A percentile compares a stretch with the other conserved stretches of the same genome.
Evolutionary conservation across 495 filamentous ascomycete genomes (phyloP).

Genomic region (Trichoderma virens): DNA sequence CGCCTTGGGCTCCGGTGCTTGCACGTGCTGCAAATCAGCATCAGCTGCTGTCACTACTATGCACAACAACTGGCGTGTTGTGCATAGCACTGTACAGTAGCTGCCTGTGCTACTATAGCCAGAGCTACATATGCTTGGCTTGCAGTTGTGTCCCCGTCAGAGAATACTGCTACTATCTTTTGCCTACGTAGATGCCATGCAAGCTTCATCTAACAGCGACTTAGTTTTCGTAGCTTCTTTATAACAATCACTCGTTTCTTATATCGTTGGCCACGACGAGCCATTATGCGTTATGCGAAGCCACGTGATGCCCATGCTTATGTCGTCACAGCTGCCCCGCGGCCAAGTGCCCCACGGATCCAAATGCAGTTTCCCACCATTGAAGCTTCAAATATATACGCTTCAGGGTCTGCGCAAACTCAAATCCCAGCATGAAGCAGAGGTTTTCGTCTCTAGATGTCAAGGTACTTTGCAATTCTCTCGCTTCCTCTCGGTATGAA

Average conservation of each 20-base stretch:
- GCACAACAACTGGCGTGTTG: too few relatives aligned
- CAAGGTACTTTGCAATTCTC: constrained; percentile 46
- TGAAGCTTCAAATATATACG: background rate
- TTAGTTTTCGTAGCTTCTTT: too few relatives aligned
- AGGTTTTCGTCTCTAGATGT: constrained; percentile 92
- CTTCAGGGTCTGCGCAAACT: background rate
- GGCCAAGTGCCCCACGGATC: background rate
- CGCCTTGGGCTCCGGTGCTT: background rate
- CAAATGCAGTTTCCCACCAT: background rate
- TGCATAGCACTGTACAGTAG: too few relatives aligned
- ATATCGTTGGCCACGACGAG: too few relatives aligned
- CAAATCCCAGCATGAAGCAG: constrained; percentile 73
- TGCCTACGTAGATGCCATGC: too few relatives aligned
- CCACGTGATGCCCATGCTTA: background rate
- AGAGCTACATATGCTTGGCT: too few relatives aligned
- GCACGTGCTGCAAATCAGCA: background rate
- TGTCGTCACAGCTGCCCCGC: constrained; percentile 4
- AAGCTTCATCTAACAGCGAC: too few relatives aligned
- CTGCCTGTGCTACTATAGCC: too few relatives aligned
- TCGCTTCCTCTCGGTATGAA: background rate
- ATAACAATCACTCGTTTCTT: too few relatives aligned
- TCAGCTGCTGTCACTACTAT: too few relatives aligned
- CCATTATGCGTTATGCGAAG: background rate
- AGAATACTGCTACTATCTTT: too few relatives aligned
- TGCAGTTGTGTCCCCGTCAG: too few relatives aligned